A percentile compares a stretch with the other conserved stretches of the same genome.
Evolutionary conservation across 164 flowering plant genomes (phyloP).

Genomic region (Sextonia rubra): DNA sequence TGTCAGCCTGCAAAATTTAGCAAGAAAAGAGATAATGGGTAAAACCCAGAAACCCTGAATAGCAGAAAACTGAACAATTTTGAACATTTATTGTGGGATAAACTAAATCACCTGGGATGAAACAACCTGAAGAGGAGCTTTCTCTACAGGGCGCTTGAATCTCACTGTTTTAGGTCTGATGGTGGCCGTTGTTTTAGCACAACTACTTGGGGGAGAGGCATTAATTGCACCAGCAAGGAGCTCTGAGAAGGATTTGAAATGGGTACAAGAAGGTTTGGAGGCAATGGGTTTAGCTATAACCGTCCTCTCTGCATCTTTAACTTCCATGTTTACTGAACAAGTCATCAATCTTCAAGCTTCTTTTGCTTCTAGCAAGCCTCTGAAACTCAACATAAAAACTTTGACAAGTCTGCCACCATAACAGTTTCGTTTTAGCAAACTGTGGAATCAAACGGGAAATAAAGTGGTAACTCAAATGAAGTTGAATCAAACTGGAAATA

Average conservation of each 20-base stretch:
- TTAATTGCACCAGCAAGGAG: conserved; percentile 62
- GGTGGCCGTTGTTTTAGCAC: conserved; percentile 46
- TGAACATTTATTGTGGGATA: neutral
- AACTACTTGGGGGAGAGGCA: conserved; percentile 39
- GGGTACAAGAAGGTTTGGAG: conserved; percentile 71
- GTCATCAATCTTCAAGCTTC: conserved; percentile 9
- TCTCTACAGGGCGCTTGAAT: conserved; percentile 41
- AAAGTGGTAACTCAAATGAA: no score
- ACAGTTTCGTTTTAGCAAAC: neutral
- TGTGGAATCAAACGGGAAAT: no score
- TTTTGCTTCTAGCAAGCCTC: conserved; percentile 2
- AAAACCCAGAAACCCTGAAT: neutral
- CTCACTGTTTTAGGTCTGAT: conserved; percentile 84
- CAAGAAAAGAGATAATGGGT: neutral
- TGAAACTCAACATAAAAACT: neutral
- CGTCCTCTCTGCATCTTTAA: conserved; percentile 53
- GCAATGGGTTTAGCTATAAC: conserved; percentile 81
- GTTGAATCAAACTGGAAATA: no score
- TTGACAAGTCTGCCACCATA: neutral
- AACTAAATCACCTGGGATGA: conserved; percentile 33
- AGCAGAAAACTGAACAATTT: conserved; percentile 3
- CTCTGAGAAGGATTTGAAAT: conserved; percentile 56
- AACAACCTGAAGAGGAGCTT: conserved; percentile 19
- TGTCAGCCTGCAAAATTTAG: conserved; percentile 40
- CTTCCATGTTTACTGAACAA: conserved; percentile 50